Evolutionary conservation across 2,329 filamentous ascomycete species (phyloP).

Genomic region (Penicillium paneum): DNA sequence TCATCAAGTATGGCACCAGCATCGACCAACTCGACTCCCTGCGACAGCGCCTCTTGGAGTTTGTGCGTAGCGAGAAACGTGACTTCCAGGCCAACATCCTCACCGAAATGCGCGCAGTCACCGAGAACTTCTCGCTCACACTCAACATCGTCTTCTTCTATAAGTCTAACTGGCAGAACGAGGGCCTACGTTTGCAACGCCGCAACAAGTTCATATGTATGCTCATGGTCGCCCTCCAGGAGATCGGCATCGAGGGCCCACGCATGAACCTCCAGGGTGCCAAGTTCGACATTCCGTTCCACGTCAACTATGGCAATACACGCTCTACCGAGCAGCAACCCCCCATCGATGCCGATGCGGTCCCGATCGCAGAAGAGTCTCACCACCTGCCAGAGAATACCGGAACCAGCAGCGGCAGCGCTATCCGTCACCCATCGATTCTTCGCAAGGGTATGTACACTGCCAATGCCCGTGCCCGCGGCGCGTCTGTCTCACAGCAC

Average conservation of each 20-base stretch:
- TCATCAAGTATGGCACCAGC: constrained; percentile 85
- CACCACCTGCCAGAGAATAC: constrained; percentile 31
- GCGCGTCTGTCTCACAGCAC: constrained; percentile 58
- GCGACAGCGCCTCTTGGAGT: constrained; percentile 75
- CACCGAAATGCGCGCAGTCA: constrained; percentile 75
- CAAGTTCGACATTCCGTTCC: constrained; percentile 65
- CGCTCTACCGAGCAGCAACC: constrained; percentile 43
- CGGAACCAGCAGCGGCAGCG: constrained; percentile 27
- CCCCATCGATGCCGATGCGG: constrained; percentile 39
- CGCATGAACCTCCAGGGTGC: constrained; percentile 69
- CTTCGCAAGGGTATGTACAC: constrained; percentile 50
- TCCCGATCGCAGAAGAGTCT: constrained; percentile 22
- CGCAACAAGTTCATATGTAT: constrained; percentile 94
- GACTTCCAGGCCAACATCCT: constrained; percentile 85
- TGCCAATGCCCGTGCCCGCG: constrained; percentile 49
- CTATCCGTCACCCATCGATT: constrained; percentile 49
- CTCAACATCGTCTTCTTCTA: constrained; percentile 97
- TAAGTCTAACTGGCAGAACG: constrained; percentile 96
- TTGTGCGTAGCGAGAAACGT: constrained; percentile 78
- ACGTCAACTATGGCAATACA: constrained; percentile 53
- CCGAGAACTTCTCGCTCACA: constrained; percentile 78
- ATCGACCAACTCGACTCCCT: constrained; percentile 78
- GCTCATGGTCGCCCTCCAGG: constrained; percentile 79
- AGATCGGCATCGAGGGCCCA: constrained; percentile 81
- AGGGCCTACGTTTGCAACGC: constrained; percentile 79